These are phyloP conservation scores for Aspergillus sp. DNA, from an alignment of 2,329 filamentous ascomycete genomes.

Conservation along the genomic window DNA sequence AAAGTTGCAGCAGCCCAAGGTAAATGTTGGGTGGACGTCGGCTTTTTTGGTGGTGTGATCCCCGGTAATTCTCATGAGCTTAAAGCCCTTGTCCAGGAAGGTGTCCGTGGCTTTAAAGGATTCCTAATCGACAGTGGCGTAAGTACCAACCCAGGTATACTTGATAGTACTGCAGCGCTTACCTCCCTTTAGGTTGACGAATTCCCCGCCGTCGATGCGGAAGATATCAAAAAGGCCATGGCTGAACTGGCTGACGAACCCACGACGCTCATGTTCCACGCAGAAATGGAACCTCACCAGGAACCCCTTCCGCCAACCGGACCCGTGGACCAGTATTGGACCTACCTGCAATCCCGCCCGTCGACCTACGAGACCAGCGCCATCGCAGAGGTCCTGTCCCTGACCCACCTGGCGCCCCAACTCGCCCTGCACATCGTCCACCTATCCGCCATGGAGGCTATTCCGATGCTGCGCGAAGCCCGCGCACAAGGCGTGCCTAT, in stretches of 20 bases:
- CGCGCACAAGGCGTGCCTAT: slow-evolving; percentile 74
- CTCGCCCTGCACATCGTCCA: slow-evolving; percentile 93
- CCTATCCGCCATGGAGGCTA: slow-evolving; percentile 82
- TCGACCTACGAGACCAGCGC: slow-evolving; percentile 89
- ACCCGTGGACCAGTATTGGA: slow-evolving; percentile 74
- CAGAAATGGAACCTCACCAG: slow-evolving; percentile 91
- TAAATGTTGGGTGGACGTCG: slow-evolving; percentile 98
- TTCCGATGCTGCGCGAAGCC: slow-evolving; percentile 75
- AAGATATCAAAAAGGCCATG: slow-evolving; percentile 79
- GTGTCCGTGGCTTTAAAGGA: slow-evolving; percentile 94
- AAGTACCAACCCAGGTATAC: slow-evolving; percentile 40
- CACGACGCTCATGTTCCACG: slow-evolving; percentile 98
- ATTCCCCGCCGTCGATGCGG: slow-evolving; percentile 83
- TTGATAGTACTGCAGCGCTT: no score
- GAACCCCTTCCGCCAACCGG: slow-evolving; percentile 61
- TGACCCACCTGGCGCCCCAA: slow-evolving; percentile 75
- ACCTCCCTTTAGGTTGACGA: slow-evolving; percentile 70
- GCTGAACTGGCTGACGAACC: slow-evolving; percentile 73
- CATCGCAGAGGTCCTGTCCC: slow-evolving; percentile 80
- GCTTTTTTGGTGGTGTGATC: slow-evolving; percentile 93
- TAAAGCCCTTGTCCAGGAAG: slow-evolving; percentile 75
- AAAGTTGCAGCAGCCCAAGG: slow-evolving; percentile 81
- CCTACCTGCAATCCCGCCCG: slow-evolving; percentile 88
- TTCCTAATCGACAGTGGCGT: slow-evolving; percentile 97
- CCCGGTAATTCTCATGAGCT: slow-evolving; percentile 83